phyloP scores from a whole-genome alignment of 441 rosid species.

The Theobroma grandiflorum region DNA sequence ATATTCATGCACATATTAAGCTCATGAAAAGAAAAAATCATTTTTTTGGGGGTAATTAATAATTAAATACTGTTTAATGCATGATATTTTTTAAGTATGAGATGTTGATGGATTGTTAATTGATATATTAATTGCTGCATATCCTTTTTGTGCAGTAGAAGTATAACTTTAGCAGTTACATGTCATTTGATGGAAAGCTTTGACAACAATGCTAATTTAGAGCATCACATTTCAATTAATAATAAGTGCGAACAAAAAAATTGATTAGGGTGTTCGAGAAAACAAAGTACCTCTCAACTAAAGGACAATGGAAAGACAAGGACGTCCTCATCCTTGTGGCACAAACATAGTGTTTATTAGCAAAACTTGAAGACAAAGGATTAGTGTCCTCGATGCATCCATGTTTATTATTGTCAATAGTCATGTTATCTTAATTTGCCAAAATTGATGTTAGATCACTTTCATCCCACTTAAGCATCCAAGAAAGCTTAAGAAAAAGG shows the following conservation, averaged over 20 bases:
- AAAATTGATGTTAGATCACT: slow-evolving; percentile 11
- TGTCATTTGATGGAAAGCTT: slow-evolving; percentile 6
- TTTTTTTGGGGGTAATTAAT: neutral
- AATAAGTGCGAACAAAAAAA: neutral
- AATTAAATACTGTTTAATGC: neutral
- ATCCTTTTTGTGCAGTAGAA: neutral
- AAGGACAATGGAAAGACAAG: neutral
- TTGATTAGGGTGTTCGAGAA: slow-evolving; percentile 11
- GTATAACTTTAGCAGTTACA: neutral
- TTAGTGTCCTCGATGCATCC: neutral
- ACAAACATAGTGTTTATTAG: neutral
- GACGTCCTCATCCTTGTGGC: neutral
- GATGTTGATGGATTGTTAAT: neutral
- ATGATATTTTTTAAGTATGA: neutral
- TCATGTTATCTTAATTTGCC: slow-evolving; percentile 8
- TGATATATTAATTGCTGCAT: neutral
- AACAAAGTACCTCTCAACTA: slow-evolving; percentile 13
- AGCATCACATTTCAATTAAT: slow-evolving; percentile 20
- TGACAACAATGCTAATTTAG: neutral
- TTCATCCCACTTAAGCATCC: neutral
- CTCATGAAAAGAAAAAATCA: neutral
- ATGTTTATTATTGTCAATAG: neutral
- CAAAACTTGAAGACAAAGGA: neutral
- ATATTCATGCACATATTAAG: neutral
- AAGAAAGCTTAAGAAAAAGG: neutral